A percentile compares a stretch with the other conserved stretches of the same genome.
These are phyloP conservation scores for Colletotrichum sp. DNA, from an alignment of 2,329 filamentous ascomycete genomes.

Conservation along the genomic window DNA sequence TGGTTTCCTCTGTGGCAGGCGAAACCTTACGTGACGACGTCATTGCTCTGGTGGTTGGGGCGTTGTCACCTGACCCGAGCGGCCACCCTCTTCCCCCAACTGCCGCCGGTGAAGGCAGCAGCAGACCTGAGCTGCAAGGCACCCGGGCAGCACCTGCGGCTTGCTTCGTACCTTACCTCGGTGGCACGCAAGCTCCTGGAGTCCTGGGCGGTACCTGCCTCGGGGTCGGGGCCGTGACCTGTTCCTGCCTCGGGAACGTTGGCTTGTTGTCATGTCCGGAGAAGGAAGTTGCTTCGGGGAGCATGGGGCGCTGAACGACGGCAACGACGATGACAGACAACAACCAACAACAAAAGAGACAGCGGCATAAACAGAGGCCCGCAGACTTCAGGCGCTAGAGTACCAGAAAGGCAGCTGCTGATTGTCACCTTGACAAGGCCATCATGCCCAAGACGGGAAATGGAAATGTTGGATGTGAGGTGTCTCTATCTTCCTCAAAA, in stretches of 20 bases:
- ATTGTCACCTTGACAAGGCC: neutral
- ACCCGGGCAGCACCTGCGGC: neutral
- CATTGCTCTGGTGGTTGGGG: constrained; percentile 14
- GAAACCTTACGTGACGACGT: constrained; percentile 21
- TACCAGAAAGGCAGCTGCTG: neutral
- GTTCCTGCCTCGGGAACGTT: neutral
- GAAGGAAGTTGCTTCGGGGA: neutral
- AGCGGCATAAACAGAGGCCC: neutral
- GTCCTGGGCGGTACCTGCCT: neutral
- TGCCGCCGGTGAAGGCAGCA: neutral
- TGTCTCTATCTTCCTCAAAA: neutral
- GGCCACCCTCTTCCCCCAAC: neutral
- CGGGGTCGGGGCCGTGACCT: neutral
- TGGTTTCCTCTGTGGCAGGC: constrained; percentile 18
- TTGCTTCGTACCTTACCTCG: neutral
- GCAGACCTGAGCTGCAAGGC: neutral
- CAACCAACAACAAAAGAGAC: neutral
- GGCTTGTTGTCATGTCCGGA: neutral
- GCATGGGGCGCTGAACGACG: neutral
- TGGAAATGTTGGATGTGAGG: neutral
- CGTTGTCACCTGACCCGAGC: constrained; percentile 16
- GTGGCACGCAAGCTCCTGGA: neutral
- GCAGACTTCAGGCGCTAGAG: neutral
- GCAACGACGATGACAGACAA: neutral
- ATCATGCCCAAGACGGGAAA: neutral